These are phyloP conservation scores for Scolecobasidium constrictum DNA, from an alignment of 2,329 filamentous ascomycete genomes.

Conservation along the genomic window DNA sequence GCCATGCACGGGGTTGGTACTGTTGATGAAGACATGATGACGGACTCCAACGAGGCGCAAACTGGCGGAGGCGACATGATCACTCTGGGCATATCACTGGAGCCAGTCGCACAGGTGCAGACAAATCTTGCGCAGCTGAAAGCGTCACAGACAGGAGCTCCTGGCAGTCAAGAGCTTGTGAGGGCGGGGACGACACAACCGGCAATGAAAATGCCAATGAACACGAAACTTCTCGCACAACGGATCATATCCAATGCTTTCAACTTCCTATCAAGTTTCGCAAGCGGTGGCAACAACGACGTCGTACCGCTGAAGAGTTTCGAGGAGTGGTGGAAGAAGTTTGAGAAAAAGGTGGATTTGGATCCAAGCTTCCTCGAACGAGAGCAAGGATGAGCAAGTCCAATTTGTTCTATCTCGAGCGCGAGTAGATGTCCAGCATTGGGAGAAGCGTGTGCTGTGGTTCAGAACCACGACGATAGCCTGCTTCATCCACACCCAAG, in stretches of 20 bases:
- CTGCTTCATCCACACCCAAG: no score
- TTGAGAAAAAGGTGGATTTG: constrained; percentile 72
- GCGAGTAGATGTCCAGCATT: no score
- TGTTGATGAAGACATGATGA: constrained; percentile 35
- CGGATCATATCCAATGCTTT: constrained; percentile 95
- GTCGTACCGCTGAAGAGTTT: constrained; percentile 91
- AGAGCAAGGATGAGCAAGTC: constrained; percentile 33
- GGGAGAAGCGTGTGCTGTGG: no score
- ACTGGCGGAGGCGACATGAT: constrained; percentile 26
- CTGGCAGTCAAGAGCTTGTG: constrained; percentile 24
- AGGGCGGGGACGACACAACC: constrained; percentile 18
- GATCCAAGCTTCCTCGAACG: constrained; percentile 86
- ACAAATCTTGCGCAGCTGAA: constrained; percentile 40
- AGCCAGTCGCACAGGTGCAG: constrained; percentile 62
- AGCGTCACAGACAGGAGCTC: constrained; percentile 16
- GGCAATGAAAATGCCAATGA: constrained; percentile 29
- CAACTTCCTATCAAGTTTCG: constrained; percentile 88
- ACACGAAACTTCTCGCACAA: constrained; percentile 76
- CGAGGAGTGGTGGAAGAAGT: constrained; percentile 96
- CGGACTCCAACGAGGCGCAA: constrained; percentile 24
- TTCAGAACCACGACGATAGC: no score
- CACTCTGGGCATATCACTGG: constrained; percentile 72
- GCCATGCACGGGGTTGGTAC: constrained; percentile 13
- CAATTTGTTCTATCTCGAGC: no score
- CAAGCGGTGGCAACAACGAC: constrained; percentile 53